Percentiles rank a stretch among this genome's conserved stretches.
These are phyloP conservation scores for Termitomyces sp. DNA, from an alignment of 768 basidiomycete species.

Conservation along the genomic window DNA sequence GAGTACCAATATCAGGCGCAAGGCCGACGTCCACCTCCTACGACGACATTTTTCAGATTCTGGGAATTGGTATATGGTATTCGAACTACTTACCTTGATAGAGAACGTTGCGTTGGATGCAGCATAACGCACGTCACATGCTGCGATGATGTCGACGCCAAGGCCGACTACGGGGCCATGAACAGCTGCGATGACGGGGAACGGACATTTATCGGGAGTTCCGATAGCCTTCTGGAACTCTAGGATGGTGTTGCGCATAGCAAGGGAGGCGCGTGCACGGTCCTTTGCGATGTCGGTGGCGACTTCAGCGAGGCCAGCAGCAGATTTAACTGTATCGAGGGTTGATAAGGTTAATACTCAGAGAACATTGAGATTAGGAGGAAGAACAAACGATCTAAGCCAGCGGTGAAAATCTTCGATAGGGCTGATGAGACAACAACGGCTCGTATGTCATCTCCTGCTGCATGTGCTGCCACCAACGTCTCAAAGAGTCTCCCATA, in stretches of 20 bases:
- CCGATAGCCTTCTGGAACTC: conserved; percentile 72
- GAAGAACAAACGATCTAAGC: conserved; percentile 64
- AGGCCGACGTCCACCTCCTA: conserved; percentile 87
- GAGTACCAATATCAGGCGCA: conserved; percentile 84
- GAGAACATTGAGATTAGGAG: not conserved
- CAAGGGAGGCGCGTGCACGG: conserved; percentile 48
- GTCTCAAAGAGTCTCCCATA: conserved; percentile 59
- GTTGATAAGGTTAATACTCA: too few species aligned
- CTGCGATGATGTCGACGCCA: conserved; percentile 68
- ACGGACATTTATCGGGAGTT: conserved; percentile 60
- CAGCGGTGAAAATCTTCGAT: conserved; percentile 78
- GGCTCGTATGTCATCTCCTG: conserved; percentile 53
- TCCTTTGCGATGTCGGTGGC: conserved; percentile 33
- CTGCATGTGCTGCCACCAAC: conserved; percentile 36
- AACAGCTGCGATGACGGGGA: conserved; percentile 82
- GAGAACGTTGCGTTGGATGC: conserved; percentile 59
- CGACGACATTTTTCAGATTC: conserved; percentile 37
- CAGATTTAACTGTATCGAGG: conserved; percentile 29
- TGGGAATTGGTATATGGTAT: conserved; percentile 20
- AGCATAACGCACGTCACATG: conserved; percentile 80
- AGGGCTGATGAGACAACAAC: conserved; percentile 70
- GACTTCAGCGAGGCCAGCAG: conserved; percentile 20
- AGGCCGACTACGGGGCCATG: conserved; percentile 77
- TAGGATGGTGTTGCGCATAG: conserved; percentile 42
- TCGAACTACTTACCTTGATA: conserved; percentile 67